Conservation (phyloP, 345 rosid species). For the Populus simonii region DNA sequence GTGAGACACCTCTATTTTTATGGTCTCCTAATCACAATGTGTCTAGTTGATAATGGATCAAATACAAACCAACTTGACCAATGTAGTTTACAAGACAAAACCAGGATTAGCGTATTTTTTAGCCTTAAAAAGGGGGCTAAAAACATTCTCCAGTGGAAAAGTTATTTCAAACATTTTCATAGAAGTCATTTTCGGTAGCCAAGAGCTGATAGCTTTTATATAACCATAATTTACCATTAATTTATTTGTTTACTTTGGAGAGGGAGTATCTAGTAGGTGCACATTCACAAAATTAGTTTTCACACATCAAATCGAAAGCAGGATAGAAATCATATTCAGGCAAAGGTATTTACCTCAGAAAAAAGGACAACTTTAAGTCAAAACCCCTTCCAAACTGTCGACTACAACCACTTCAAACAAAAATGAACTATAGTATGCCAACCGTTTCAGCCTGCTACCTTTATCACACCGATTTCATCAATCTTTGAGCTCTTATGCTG, state of each 20-base stretch:
- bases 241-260: background rate
- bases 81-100: no score
- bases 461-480: constrained; percentile 84
- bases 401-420: constrained; percentile 40
- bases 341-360: constrained; percentile 48
- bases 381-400: constrained; percentile 51
- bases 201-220: no score
- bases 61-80: background rate
- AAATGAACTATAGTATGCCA: constrained; percentile 25
- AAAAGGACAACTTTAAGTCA: constrained; percentile 39
- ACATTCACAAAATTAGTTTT: background rate
- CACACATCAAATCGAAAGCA: background rate
- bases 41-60: no score
- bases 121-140: no score
- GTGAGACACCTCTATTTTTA: no score
- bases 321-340: background rate
- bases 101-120: no score
- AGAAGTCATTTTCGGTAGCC: no score
- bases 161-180: no score
- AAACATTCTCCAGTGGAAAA: no score
- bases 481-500: constrained; percentile 93
- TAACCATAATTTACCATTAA: no score
- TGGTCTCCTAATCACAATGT: no score
- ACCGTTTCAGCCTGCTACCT: constrained; percentile 72
- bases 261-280: background rate